Conservation (phyloP, 1,139 yeast species). For the Zygoascus meyerae region DNA sequence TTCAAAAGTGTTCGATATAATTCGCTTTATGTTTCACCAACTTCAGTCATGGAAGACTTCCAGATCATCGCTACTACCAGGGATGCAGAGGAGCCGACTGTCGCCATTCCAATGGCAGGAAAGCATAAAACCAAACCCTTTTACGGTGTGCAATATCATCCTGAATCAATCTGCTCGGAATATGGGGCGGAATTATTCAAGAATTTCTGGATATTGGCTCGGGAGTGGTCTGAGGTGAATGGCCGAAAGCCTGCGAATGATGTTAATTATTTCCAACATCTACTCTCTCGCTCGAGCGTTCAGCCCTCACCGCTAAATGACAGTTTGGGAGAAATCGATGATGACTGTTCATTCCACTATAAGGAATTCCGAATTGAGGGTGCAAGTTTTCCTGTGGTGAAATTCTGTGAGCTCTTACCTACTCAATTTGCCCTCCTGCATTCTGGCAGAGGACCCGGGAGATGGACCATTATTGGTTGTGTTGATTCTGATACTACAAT, state of each 20-base stretch:
- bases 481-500: conserved; percentile 54
- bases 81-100: conserved; percentile 37
- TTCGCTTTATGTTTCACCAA: conserved; percentile 37
- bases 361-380: background rate
- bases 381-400: conserved; percentile 6
- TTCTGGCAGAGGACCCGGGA: conserved; percentile 75
- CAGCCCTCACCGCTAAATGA: conserved; percentile 20
- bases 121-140: conserved; percentile 58
- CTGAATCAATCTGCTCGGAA: conserved; percentile 85
- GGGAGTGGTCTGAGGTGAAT: conserved; percentile 15
- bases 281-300: conserved; percentile 21
- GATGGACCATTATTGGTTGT: conserved; percentile 80
- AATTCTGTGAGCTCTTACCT: conserved; percentile 14
- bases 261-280: conserved; percentile 12
- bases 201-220: conserved; percentile 60
- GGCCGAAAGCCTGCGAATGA: conserved; percentile 11
- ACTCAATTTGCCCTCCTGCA: conserved; percentile 54
- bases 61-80: conserved; percentile 26
- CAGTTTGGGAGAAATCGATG: too few relatives aligned
- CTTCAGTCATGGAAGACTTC: conserved; percentile 6
- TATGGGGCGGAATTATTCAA: conserved; percentile 53
- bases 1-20: conserved; percentile 84
- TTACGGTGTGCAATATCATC: conserved; percentile 95
- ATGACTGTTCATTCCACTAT: too few relatives aligned
- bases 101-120: conserved; percentile 62